These are phyloP conservation scores for Fusarium transvaalense DNA, from an alignment of 2,329 filamentous ascomycete genomes.

Conservation along the genomic window DNA sequence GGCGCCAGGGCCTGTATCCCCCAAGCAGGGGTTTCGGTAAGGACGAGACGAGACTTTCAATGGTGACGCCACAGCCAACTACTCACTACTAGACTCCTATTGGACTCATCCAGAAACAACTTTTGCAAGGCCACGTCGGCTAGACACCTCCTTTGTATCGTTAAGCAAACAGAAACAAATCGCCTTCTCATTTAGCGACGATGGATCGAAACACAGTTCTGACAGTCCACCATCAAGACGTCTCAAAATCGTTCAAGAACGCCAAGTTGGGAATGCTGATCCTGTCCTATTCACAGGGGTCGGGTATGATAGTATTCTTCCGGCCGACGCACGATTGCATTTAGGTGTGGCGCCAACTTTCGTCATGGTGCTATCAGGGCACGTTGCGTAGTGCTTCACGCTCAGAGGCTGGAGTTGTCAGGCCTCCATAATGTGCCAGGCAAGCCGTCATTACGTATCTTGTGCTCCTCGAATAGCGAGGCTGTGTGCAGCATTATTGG, in stretches of 20 bases:
- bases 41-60: conserved; percentile 10
- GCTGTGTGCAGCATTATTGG: conserved; percentile 16
- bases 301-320: conserved; percentile 18
- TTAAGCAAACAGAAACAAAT: conserved; percentile 21
- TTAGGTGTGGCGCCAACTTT: conserved; percentile 38
- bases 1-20: conserved; percentile 25
- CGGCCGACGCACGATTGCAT: conserved; percentile 27
- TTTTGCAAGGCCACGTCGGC: conserved; percentile 18
- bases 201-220: conserved; percentile 4
- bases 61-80: conserved; percentile 30
- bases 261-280: conserved; percentile 15
- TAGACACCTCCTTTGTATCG: conserved; percentile 23
- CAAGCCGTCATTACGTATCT: conserved; percentile 17
- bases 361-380: conserved; percentile 38
- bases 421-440: conserved; percentile 19
- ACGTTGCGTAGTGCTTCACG: conserved; percentile 35
- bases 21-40: conserved; percentile 14
- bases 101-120: conserved; percentile 12
- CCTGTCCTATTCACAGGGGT: conserved; percentile 21
- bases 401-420: conserved; percentile 35
- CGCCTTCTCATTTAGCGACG: conserved; percentile 3
- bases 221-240: conserved; percentile 22
- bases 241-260: conserved; percentile 20
- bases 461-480: conserved; percentile 11
- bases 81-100: conserved; percentile 10